Percentiles rank a stretch among this genome's conserved stretches.
Evolutionary conservation across 805 yeast species (phyloP).

Genomic region (Allodekkera sacchari): DNA sequence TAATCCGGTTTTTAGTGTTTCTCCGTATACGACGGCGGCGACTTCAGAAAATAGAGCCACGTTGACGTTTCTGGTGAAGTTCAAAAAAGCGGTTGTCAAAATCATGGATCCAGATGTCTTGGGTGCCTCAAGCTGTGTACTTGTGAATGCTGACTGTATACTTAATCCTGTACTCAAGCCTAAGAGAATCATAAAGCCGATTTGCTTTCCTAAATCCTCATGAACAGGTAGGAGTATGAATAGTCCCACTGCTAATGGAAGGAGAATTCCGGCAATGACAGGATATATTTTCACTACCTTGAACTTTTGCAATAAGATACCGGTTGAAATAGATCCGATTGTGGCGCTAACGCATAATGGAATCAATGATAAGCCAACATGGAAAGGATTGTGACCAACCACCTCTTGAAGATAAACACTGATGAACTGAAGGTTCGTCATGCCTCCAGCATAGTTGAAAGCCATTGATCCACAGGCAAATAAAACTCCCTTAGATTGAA

Average conservation of each 20-base stretch:
- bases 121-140: constrained; percentile 4
- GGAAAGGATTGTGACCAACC: constrained; percentile 1
- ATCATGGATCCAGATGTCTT: constrained; percentile 4
- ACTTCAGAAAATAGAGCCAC: constrained; percentile 5
- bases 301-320: constrained; percentile 1
- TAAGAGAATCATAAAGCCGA: constrained; percentile 3
- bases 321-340: not conserved
- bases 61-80: constrained; percentile 4
- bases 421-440: too few species aligned
- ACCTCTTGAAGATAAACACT: constrained; percentile 2
- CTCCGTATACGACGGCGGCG: constrained; percentile 4
- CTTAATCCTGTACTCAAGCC: constrained; percentile 4
- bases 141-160: constrained; percentile 2
- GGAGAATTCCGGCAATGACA: not conserved
- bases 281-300: constrained; percentile 1
- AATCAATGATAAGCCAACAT: constrained; percentile 2
- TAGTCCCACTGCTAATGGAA: constrained; percentile 1
- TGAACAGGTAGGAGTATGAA: not conserved
- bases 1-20: constrained; percentile 2
- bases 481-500: too few species aligned
- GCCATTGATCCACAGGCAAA: too few species aligned
- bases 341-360: too few species aligned
- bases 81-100: constrained; percentile 3
- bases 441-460: too few species aligned
- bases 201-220: constrained; percentile 1